Evolutionary conservation across 2,329 filamentous ascomycete genomes (phyloP).

Genomic region (Karstenula rhodostoma): DNA sequence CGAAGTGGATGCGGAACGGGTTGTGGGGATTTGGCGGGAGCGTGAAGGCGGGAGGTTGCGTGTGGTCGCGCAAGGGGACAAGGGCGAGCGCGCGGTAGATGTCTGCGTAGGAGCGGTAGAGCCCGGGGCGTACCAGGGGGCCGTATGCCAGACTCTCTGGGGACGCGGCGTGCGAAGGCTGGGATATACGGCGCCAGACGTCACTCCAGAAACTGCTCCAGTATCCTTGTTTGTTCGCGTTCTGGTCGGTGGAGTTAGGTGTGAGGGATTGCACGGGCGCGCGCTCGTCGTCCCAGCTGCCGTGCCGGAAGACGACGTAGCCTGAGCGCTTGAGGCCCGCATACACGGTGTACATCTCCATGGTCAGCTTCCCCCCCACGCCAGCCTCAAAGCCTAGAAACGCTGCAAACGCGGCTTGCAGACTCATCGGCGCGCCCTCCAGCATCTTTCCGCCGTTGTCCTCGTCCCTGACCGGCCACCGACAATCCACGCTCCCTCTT

Average conservation of each 20-base stretch:
- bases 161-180: conserved; percentile 27
- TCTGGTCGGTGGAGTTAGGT: conserved; percentile 16
- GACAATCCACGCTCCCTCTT: conserved; percentile 83
- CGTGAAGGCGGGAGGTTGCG: conserved; percentile 44
- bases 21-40: conserved; percentile 47
- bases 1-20: conserved; percentile 77
- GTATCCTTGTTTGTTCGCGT: conserved; percentile 22
- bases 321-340: conserved; percentile 82
- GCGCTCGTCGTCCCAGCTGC: conserved; percentile 53
- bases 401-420: conserved; percentile 88
- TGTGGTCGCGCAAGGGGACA: conserved; percentile 74
- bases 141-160: conserved; percentile 47
- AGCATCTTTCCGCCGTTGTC: conserved; percentile 53
- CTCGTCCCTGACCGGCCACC: conserved; percentile 70
- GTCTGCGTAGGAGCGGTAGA: conserved; percentile 65
- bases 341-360: conserved; percentile 90
- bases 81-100: conserved; percentile 81
- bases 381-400: conserved; percentile 75
- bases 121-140: conserved; percentile 61
- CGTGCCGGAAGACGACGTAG: conserved; percentile 80
- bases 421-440: conserved; percentile 78
- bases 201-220: conserved; percentile 48
- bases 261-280: conserved; percentile 24
- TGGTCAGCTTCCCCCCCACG: conserved; percentile 59
- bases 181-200: conserved; percentile 43